Conservation (phyloP, 1,284 basidiomycete species). For the Stygiomarasmius scandens region DNA sequence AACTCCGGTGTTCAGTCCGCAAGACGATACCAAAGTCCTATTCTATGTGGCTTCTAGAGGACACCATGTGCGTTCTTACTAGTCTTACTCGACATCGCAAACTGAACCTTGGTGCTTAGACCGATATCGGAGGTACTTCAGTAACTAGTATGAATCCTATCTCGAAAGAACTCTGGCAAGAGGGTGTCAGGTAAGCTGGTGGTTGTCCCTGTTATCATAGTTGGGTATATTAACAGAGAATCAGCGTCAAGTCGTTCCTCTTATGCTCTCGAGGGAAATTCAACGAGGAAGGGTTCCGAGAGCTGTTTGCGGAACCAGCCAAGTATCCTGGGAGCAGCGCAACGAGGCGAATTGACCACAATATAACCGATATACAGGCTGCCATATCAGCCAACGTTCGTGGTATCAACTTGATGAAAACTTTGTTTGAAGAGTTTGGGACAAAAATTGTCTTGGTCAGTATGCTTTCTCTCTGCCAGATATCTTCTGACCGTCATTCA, state of each 20-base stretch:
- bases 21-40: slow-evolving; percentile 6
- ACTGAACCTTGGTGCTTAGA: not conserved
- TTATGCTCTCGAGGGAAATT: slow-evolving; percentile 12
- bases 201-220: too few relatives aligned
- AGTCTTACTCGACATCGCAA: not conserved
- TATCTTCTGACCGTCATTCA: not conserved
- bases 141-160: slow-evolving; percentile 12
- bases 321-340: slow-evolving; percentile 13
- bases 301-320: slow-evolving; percentile 12
- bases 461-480: not conserved
- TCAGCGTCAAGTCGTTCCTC: slow-evolving; percentile 11
- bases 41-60: slow-evolving; percentile 14
- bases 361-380: slow-evolving; percentile 12
- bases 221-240: not conserved
- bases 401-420: slow-evolving; percentile 9
- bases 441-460: slow-evolving; percentile 4
- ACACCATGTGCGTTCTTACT: slow-evolving; percentile 7
- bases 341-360: slow-evolving; percentile 11
- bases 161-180: slow-evolving; percentile 14
- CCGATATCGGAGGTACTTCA: slow-evolving; percentile 2
- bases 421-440: slow-evolving; percentile 13
- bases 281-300: slow-evolving; percentile 11
- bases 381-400: slow-evolving; percentile 10
- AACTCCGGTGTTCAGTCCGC: slow-evolving; percentile 7
- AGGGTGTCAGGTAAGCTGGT: slow-evolving; percentile 7